Evolutionary conservation across 495 filamentous ascomycete genomes (phyloP), one percentile per base, ranked within the genome.

Genomic region (Clavariopsis aquatica): DNA sequence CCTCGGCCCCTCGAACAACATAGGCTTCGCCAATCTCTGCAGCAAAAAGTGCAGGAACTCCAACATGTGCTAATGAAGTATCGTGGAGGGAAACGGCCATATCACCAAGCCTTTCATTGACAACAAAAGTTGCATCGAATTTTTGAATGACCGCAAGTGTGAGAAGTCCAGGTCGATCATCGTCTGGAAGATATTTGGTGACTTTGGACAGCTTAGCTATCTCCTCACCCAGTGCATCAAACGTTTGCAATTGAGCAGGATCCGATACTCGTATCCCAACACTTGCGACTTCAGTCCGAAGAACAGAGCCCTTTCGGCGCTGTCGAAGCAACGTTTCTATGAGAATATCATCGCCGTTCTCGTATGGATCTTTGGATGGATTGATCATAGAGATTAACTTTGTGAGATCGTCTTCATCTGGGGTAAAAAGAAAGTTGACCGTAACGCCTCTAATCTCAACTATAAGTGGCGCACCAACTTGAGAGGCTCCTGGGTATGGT

Each of bases 181-280:
- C 95, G 71, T 98, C 92, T 0, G 95, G 93, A 4, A 99, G 80
- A 70, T 98, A 97, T 70, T 96, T 97, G 13, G 94, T 84, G 26
- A 98, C 92, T 7, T 86, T 94, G 12, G 92, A 89, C 6, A 98
- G 78, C 68, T 86, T 87, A 15, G 88, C 81, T 34, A 98, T 61
- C 71, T 99, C 95, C 45, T 89, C 85, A 0, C 81, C 85, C 6
- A 99, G 80, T 19, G 79, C 80, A n/a, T 85, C 78, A 7, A 99
- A 76, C 45, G 81, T 80, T 19, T 80, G 74, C 13, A 96, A 71
- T 46, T 87, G 83, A 29, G 83, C 78, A 12, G 89, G 69, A 46
- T 83, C 83, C 1, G 79, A 78, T 12, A 93, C 72, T 0, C 78
- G 73, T 24, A 86, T 74, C 52, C 84, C 84, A 23, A 90, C 69